Base-by-base conservation (phyloP, 345 rosid species). In the Physaria fendleri region DNA sequence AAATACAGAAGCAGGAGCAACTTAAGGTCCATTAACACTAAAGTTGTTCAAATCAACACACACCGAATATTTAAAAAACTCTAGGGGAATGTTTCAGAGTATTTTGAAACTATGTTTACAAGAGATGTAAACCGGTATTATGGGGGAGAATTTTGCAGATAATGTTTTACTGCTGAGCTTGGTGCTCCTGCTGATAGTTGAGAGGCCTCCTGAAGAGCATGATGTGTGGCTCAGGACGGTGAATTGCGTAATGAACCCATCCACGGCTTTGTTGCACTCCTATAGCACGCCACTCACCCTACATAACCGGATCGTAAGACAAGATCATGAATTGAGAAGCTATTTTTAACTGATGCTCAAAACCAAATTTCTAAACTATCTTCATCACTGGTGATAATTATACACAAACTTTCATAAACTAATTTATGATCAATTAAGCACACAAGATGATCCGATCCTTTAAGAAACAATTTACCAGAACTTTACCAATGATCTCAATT, bases 261-360 rank as follows among this genome's bases (percentile, higher is more conserved):
- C 97, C 97, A 2, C 97, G 86, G 76, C 99, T 93, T 78, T 87
- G 97, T 62, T 89, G 97, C 4, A 89, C 99, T 60, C 99, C 99
- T 4, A 89, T 83, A 0, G 90, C 97, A 8, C 97, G 82, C 99
- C 99, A 93, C 41, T 93, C 99, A 12, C 74, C 82, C 97, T 93
- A 38, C 59, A 70, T 42, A 56, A 27, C 13, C 2, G 62, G 2
- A 21, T 47, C n/a, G 52, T n/a, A 28, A 16, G 4, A 11, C 25
- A 56, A 27, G 0, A 25, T 15, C 13, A 24, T 3, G 24, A 39
- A 56, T 5, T 13, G 15, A 12, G 20, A 42, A 57, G 15, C n/a
- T n/a, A n/a, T n/a, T n/a, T n/a, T n/a, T 25, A 11, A 13, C 42
- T 8, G 4, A 35, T 22, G 12, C 59, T 35, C 14, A 20, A 7